Percentiles rank a stretch among this genome's conserved stretches.
Conservation (phyloP, 441 rosid species). For the Biscutella laevigata region DNA sequence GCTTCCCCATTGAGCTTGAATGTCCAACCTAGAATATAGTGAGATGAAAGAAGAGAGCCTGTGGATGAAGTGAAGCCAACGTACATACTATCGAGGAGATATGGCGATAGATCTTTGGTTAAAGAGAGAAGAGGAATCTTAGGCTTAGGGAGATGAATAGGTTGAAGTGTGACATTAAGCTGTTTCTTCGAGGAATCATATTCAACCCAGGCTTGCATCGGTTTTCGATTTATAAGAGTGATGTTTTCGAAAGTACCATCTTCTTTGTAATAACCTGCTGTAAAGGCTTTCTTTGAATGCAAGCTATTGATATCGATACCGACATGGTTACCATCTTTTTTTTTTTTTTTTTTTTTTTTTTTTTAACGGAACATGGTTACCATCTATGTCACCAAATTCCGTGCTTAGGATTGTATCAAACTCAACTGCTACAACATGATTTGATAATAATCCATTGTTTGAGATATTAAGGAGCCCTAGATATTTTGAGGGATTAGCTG, state of each 20-base stretch:
- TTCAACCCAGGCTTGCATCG: constrained; percentile 31
- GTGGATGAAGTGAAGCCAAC: constrained; percentile 36
- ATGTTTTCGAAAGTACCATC: constrained; percentile 4
- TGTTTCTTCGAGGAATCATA: constrained; percentile 18
- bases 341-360: too few relatives aligned
- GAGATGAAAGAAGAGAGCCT: constrained; percentile 2
- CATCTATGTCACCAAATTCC: constrained; percentile 24
- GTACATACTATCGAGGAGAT: constrained; percentile 26
- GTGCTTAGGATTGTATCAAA: constrained; percentile 16
- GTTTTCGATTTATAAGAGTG: constrained; percentile 16
- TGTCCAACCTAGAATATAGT: constrained; percentile 31
- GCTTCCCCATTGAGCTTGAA: constrained; percentile 25
- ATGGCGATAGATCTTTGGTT: constrained; percentile 21
- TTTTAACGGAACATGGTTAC: constrained; percentile 36
- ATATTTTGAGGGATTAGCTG: neutral
- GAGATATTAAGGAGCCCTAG: constrained; percentile 30
- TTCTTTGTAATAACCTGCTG: constrained; percentile 24
- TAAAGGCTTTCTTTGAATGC: constrained; percentile 16
- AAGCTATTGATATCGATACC: constrained; percentile 32
- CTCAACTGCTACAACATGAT: constrained; percentile 27
- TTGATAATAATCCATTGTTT: constrained; percentile 12
- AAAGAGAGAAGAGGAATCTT: constrained; percentile 23
- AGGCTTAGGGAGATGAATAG: constrained; percentile 20
- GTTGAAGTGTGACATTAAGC: constrained; percentile 23
- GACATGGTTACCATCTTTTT: too few relatives aligned